phyloP scores from a whole-genome alignment of 192 early-diverging fungal genomes.

The Fimicolochytrium jonesii region DNA sequence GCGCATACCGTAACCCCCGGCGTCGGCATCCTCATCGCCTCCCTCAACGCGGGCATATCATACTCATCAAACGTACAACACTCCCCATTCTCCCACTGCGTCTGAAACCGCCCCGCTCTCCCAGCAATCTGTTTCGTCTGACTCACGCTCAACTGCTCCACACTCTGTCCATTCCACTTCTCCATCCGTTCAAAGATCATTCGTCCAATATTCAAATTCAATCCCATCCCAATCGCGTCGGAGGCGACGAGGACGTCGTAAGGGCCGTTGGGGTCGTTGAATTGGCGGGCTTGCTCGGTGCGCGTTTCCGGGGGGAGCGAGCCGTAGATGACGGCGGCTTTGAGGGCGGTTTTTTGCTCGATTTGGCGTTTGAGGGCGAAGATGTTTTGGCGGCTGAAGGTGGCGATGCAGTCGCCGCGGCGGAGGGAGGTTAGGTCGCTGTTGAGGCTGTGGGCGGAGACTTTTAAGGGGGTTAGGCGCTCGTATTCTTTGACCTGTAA shows the following conservation, averaged over 20 bases:
- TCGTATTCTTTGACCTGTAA: constrained; percentile 60
- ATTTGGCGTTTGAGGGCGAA: constrained; percentile 75
- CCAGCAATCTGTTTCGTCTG: constrained; percentile 94
- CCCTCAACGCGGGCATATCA: constrained; percentile 22
- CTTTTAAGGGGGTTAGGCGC: constrained; percentile 65
- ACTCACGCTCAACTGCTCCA: constrained; percentile 56
- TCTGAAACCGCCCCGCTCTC: constrained; percentile 80
- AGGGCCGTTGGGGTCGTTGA: constrained; percentile 76
- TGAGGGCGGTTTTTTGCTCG: constrained; percentile 65
- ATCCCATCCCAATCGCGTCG: constrained; percentile 97
- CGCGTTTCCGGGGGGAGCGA: constrained; percentile 90
- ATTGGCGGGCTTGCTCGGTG: constrained; percentile 78
- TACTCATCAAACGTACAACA: constrained; percentile 61
- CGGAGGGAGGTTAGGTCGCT: constrained; percentile 55
- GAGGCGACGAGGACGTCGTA: constrained; percentile 87
- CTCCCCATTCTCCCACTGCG: constrained; percentile 57
- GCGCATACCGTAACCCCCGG: no score
- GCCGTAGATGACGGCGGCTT: constrained; percentile 91
- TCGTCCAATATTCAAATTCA: constrained; percentile 91
- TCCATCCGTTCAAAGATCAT: constrained; percentile 74
- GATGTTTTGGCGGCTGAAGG: constrained; percentile 79
- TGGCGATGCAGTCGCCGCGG: constrained; percentile 84
- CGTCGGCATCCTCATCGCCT: no score
- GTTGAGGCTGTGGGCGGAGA: constrained; percentile 52
- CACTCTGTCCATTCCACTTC: constrained; percentile 74